Evolutionary conservation across 2,329 filamentous ascomycete genomes (phyloP).

Genomic region (Colletotrichum tanaceti): DNA sequence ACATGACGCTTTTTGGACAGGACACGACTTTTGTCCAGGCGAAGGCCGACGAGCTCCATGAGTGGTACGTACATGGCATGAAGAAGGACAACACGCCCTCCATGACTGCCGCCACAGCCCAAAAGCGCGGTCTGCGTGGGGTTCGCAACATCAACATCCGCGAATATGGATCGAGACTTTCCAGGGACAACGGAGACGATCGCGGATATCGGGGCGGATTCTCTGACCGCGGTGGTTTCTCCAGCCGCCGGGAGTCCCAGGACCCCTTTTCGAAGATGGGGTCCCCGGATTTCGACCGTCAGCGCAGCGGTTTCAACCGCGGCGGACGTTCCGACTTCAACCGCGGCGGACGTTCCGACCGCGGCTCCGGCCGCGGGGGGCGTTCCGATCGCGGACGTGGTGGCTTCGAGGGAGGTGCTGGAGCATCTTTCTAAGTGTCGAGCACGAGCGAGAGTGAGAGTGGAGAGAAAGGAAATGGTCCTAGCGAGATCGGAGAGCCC

Average conservation of each 20-base stretch:
- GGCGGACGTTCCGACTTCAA: neutral
- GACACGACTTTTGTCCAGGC: constrained; percentile 52
- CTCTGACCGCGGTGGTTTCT: constrained; percentile 27
- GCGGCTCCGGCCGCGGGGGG: neutral
- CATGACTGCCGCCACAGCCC: constrained; percentile 42
- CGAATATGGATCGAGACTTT: constrained; percentile 23
- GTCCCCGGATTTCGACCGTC: neutral
- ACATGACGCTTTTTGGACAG: constrained; percentile 68
- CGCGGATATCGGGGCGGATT: neutral
- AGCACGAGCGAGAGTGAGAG: neutral
- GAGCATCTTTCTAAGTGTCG: constrained; percentile 20
- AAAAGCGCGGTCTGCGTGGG: constrained; percentile 49
- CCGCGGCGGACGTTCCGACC: constrained; percentile 12
- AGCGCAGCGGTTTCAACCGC: constrained; percentile 30
- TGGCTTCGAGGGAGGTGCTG: neutral
- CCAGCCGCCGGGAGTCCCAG: constrained; percentile 35
- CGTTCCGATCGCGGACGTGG: constrained; percentile 24
- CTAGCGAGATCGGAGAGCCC: constrained; percentile 9
- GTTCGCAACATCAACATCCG: constrained; percentile 51
- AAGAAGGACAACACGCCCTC: constrained; percentile 55
- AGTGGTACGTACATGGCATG: constrained; percentile 63
- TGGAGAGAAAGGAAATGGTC: neutral
- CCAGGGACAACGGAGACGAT: constrained; percentile 20
- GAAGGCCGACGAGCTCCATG: constrained; percentile 63
- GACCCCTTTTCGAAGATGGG: constrained; percentile 44